Evolutionary conservation across 2,329 filamentous ascomycete species (phyloP).

Genomic region (Xylariomycetidae sp.): DNA sequence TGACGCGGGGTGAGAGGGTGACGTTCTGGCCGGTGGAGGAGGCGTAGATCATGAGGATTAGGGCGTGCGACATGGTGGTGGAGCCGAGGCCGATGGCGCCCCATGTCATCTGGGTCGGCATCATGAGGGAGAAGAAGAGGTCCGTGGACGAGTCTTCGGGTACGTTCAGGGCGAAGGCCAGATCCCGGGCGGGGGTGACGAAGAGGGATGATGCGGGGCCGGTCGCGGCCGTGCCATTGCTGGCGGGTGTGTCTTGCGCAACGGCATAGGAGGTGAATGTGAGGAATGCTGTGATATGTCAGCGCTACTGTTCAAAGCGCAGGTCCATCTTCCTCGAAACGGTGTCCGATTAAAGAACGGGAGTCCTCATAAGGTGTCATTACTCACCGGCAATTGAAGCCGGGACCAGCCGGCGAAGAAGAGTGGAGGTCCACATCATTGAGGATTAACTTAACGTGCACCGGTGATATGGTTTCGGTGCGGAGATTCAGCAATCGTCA

Average conservation of each 20-base stretch:
- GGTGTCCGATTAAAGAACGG: too few species aligned
- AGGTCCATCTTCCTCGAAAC: neutral
- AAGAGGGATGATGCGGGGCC: constrained; percentile 20
- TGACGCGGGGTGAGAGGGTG: constrained; percentile 51
- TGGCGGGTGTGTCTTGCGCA: constrained; percentile 10
- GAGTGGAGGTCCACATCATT: constrained; percentile 7
- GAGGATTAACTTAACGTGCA: neutral
- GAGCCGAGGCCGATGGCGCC: constrained; percentile 51
- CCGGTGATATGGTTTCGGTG: too few species aligned
- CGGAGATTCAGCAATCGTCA: too few species aligned
- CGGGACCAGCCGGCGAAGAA: constrained; percentile 15
- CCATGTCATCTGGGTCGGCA: constrained; percentile 43
- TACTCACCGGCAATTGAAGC: constrained; percentile 11
- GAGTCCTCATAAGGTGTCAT: neutral
- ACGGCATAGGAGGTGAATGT: constrained; percentile 7
- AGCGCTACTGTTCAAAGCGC: neutral
- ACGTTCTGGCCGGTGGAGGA: constrained; percentile 42
- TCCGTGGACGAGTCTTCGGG: constrained; percentile 57
- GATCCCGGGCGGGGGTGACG: constrained; percentile 23
- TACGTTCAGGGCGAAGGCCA: constrained; percentile 66
- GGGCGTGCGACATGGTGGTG: constrained; percentile 44
- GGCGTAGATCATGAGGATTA: constrained; percentile 53
- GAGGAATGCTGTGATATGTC: constrained; percentile 4
- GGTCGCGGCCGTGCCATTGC: constrained; percentile 7
- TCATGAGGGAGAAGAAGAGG: constrained; percentile 51